These are phyloP conservation scores for Podila epicladia DNA, from an alignment of 192 early-diverging fungal species.

Conservation along the genomic window DNA sequence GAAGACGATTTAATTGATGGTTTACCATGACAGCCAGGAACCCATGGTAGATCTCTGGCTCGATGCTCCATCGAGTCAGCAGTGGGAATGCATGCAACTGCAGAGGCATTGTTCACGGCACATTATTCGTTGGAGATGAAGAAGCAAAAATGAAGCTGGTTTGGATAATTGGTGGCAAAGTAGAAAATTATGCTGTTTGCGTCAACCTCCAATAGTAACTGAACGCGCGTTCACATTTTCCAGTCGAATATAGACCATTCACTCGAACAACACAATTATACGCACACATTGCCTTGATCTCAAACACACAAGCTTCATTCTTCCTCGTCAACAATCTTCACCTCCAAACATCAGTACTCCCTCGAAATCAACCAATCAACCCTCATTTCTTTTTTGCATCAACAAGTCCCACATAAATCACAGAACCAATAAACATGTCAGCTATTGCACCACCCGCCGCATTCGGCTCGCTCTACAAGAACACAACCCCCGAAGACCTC, in stretches of 20 bases:
- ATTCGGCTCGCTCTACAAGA: slow-evolving; percentile 21
- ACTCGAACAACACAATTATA: no score
- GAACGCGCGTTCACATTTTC: no score
- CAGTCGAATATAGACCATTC: no score
- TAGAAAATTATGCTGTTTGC: no score
- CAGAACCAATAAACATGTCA: not conserved
- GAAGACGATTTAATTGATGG: not conserved
- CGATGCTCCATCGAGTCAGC: slow-evolving; percentile 33
- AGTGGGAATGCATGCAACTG: slow-evolving; percentile 36
- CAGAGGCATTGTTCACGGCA: not conserved
- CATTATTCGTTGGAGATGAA: not conserved
- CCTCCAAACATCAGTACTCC: not conserved
- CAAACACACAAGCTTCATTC: no score
- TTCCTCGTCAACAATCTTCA: no score
- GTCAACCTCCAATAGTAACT: no score
- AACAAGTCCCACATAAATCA: not conserved
- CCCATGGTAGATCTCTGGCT: slow-evolving; percentile 31
- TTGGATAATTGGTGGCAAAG: not conserved
- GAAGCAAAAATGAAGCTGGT: not conserved
- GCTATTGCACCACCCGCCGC: slow-evolving; percentile 38
- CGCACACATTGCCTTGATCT: no score
- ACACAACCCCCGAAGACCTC: slow-evolving; percentile 15
- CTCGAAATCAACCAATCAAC: not conserved
- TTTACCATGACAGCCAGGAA: slow-evolving; percentile 39
- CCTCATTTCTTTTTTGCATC: not conserved